A percentile compares a stretch with the other conserved stretches of the same genome.
These are phyloP conservation scores for Cladophialophora bantiana DNA, from an alignment of 2,329 filamentous ascomycete species.

Conservation along the genomic window DNA sequence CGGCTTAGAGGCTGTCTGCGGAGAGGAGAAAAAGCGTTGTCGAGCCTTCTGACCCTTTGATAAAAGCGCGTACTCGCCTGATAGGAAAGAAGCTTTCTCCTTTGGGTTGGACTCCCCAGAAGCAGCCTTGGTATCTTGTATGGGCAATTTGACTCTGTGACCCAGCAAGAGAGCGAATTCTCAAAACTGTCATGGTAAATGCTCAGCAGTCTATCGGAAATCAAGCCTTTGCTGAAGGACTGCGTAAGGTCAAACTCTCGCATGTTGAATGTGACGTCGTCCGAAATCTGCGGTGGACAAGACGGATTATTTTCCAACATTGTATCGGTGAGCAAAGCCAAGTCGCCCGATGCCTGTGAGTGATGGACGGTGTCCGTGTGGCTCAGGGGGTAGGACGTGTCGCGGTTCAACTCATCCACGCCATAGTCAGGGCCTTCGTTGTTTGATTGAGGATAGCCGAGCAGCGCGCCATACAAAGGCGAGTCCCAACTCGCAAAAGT, in stretches of 20 bases:
- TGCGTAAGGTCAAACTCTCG: conserved; percentile 21
- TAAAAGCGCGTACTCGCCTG: conserved; percentile 18
- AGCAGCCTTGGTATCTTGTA: conserved; percentile 21
- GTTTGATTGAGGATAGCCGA: neutral
- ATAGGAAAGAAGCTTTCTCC: neutral
- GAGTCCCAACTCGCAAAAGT: neutral
- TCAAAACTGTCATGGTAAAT: conserved; percentile 57
- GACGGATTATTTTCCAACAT: conserved; percentile 4
- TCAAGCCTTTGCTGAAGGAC: conserved; percentile 18
- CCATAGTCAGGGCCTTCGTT: neutral
- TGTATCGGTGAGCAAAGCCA: neutral
- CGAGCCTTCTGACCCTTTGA: conserved; percentile 19
- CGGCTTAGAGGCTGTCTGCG: conserved; percentile 41
- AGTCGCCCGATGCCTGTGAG: neutral
- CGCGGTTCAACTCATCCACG: neutral
- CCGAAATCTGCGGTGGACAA: neutral
- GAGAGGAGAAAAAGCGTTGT: conserved; percentile 19
- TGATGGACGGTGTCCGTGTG: neutral
- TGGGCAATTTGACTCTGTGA: conserved; percentile 47
- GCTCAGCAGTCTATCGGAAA: conserved; percentile 46
- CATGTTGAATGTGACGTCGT: conserved; percentile 13
- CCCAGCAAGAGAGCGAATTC: conserved; percentile 55
- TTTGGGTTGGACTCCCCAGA: conserved; percentile 7
- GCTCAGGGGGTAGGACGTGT: neutral
- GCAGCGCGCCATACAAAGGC: neutral